A percentile compares a stretch with the other conserved stretches of the same genome.
Conservation (phyloP, 2,329 filamentous ascomycete species). For the Huntiella moniliformis region DNA sequence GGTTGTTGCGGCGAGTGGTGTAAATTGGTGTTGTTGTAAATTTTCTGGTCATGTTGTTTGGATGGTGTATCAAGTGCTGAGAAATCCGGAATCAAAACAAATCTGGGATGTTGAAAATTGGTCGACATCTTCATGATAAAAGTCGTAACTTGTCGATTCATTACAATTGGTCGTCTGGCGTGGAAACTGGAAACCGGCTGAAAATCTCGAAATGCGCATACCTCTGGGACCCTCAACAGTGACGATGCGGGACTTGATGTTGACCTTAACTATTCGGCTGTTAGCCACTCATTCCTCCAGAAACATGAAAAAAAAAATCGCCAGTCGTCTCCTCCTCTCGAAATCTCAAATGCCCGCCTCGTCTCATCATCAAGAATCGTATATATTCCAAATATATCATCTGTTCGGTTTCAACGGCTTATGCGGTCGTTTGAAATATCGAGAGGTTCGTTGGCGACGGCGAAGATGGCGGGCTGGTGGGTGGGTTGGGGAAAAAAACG, state of each 20-base stretch:
- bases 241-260: conserved; percentile 91
- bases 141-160: too few relatives aligned
- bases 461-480: conserved; percentile 5
- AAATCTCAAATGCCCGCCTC: neutral
- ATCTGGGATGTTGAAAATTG: too few relatives aligned
- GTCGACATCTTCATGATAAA: too few relatives aligned
- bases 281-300: conserved; percentile 1
- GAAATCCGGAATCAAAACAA: too few relatives aligned
- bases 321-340: neutral
- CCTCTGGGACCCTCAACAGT: conserved; percentile 93
- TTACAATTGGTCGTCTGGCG: too few relatives aligned
- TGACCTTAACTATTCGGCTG: conserved; percentile 62
- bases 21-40: too few relatives aligned
- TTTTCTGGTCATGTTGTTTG: too few relatives aligned
- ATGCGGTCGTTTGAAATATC: conserved; percentile 6
- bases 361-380: neutral
- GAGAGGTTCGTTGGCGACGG: conserved; percentile 1
- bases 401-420: neutral
- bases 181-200: too few relatives aligned
- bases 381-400: neutral
- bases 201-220: conserved; percentile 24
- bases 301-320: conserved; percentile 6
- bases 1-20: too few relatives aligned
- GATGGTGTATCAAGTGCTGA: too few relatives aligned
- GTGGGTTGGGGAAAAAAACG: conserved; percentile 24